These are phyloP conservation scores for Talaromyces pinophilus DNA, from an alignment of 2,329 filamentous ascomycete species.

Conservation along the genomic window DNA sequence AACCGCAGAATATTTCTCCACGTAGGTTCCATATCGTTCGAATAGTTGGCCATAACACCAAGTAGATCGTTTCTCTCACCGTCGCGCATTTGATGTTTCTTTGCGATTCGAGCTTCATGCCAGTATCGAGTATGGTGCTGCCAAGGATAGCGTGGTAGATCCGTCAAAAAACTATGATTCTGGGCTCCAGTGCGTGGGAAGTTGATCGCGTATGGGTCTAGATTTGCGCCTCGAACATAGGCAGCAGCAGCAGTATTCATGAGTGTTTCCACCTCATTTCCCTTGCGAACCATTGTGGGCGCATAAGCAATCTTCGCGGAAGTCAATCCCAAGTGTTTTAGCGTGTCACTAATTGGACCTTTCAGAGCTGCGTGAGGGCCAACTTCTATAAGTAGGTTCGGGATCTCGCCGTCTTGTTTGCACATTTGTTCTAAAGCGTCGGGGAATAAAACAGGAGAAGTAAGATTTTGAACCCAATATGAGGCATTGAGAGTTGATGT, in stretches of 20 bases:
- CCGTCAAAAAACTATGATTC: constrained; percentile 20
- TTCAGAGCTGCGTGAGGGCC: constrained; percentile 38
- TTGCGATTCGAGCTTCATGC: constrained; percentile 27
- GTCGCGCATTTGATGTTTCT: constrained; percentile 13
- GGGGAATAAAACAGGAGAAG: constrained; percentile 38
- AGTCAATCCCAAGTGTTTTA: constrained; percentile 3
- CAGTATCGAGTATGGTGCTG: constrained; percentile 25
- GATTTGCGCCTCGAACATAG: constrained; percentile 6
- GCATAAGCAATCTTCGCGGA: constrained; percentile 27
- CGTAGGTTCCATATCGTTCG: constrained; percentile 29
- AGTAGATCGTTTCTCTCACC: constrained; percentile 23
- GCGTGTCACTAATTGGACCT: constrained; percentile 28
- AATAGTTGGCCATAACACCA: constrained; percentile 27
- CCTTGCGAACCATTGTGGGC: constrained; percentile 40
- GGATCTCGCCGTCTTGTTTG: constrained; percentile 18
- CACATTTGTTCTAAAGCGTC: constrained; percentile 27
- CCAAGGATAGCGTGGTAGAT: constrained; percentile 30
- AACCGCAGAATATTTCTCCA: constrained; percentile 37
- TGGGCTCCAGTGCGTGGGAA: constrained; percentile 13
- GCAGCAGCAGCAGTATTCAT: constrained; percentile 12
- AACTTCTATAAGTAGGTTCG: constrained; percentile 29
- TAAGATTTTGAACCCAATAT: constrained; percentile 43
- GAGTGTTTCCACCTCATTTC: constrained; percentile 29
- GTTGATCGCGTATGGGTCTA: constrained; percentile 19
- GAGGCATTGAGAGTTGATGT: constrained; percentile 10